Conservation (phyloP, 2,329 filamentous ascomycete species). For the Colletotrichum endophyticum region DNA sequence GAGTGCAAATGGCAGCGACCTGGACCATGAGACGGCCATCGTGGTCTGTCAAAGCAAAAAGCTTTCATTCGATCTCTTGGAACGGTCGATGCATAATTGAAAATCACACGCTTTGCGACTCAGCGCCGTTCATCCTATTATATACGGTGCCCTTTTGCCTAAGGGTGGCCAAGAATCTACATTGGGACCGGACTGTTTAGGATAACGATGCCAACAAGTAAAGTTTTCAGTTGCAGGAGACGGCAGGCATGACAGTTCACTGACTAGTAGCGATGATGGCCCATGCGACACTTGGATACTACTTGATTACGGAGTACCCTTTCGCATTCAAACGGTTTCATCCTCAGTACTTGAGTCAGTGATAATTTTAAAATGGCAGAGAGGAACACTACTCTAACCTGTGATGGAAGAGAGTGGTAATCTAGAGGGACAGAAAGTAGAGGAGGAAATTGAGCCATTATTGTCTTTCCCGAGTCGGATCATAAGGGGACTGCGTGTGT, state of each 20-base stretch:
- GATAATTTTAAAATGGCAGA: neutral
- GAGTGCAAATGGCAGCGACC: neutral
- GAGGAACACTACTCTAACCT: neutral
- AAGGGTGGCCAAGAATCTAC: neutral
- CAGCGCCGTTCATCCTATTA: neutral
- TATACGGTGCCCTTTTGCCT: neutral
- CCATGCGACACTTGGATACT: neutral
- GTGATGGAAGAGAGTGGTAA: neutral
- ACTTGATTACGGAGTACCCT: neutral
- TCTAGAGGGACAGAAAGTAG: neutral
- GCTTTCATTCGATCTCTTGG: neutral
- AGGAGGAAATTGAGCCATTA: neutral
- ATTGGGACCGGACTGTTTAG: neutral
- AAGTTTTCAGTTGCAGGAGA: neutral
- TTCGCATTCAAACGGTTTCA: neutral
- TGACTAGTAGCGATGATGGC: neutral
- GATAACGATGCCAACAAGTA: neutral
- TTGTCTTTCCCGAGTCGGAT: too few species aligned
- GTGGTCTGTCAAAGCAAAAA: neutral
- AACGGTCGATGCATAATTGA: neutral
- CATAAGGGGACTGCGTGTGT: neutral
- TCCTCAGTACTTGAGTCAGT: neutral
- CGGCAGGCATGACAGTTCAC: neutral
- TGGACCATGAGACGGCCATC: neutral
- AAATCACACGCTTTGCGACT: neutral